Conservation (phyloP, 2,329 filamentous ascomycete genomes). For the Colletotrichum truncatum region DNA sequence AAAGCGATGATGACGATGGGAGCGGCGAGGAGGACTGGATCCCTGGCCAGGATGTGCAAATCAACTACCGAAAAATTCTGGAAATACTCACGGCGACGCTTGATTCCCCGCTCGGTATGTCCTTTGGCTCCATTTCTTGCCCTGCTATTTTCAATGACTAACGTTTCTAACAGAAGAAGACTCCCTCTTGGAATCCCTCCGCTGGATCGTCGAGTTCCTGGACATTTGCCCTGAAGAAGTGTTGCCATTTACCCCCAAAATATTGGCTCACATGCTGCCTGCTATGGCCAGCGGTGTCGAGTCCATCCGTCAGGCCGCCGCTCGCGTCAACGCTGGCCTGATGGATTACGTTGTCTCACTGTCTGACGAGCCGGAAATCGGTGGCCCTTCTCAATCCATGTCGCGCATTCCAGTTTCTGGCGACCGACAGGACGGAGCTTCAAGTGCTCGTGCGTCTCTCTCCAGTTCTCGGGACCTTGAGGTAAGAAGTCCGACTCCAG, state of each 20-base stretch:
- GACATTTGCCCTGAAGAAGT: conserved; percentile 98
- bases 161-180: conserved; percentile 74
- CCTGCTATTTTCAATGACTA: not conserved
- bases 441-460: conserved; percentile 60
- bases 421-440: conserved; percentile 56
- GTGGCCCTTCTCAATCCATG: conserved; percentile 42
- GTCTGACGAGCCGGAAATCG: conserved; percentile 71
- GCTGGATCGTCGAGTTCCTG: conserved; percentile 96
- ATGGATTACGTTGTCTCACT: conserved; percentile 95
- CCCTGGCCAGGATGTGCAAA: conserved; percentile 94
- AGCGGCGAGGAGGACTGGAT: conserved; percentile 93
- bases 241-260: conserved; percentile 90
- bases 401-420: conserved; percentile 54
- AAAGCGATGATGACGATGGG: conserved; percentile 63
- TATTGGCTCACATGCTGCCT: conserved; percentile 90
- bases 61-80: conserved; percentile 91
- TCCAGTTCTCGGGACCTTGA: conserved; percentile 65
- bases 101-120: conserved; percentile 79
- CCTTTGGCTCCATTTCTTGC: not conserved
- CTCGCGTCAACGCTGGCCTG: conserved; percentile 87
- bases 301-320: conserved; percentile 86
- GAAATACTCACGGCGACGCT: conserved; percentile 92
- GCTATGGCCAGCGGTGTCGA: conserved; percentile 94
- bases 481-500: conserved; percentile 59
- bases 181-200: conserved; percentile 87